These are phyloP conservation scores for Starmerella stigmatis DNA, from an alignment of 805 yeast genomes.

Conservation along the genomic window DNA sequence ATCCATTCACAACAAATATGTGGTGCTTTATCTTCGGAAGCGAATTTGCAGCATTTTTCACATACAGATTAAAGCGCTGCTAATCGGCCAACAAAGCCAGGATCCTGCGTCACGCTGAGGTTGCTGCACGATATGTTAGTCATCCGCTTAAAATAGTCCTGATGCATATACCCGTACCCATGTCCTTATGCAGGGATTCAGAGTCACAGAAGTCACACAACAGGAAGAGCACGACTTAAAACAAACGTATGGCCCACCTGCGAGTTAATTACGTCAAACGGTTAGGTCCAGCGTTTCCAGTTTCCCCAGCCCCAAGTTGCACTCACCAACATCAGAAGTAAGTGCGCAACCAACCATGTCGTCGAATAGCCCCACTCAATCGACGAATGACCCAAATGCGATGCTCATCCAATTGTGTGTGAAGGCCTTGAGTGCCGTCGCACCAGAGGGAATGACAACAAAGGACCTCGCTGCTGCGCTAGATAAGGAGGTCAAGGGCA, in stretches of 20 bases:
- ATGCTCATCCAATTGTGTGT: conserved; percentile 25
- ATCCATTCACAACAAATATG: no score
- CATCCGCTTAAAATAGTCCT: conserved; percentile 3
- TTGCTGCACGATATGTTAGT: conserved; percentile 4
- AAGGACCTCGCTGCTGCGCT: conserved; percentile 26
- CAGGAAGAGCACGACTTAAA: conserved; percentile 4
- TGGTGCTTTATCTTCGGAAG: no score
- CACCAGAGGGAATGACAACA: conserved; percentile 28
- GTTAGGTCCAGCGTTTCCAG: background rate
- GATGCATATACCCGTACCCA: background rate
- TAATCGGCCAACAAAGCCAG: background rate
- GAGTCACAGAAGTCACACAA: conserved; percentile 10
- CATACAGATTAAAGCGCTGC: no score
- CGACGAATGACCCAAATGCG: conserved; percentile 10
- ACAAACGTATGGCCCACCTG: conserved; percentile 7
- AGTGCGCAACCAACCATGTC: background rate
- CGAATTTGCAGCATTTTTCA: no score
- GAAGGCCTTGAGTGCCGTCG: conserved; percentile 18
- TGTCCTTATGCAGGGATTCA: background rate
- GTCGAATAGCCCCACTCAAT: background rate
- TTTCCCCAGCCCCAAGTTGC: background rate
- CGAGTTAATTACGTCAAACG: background rate
- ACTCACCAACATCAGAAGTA: background rate
- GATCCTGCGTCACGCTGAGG: background rate
- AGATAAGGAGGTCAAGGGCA: conserved; percentile 12